Conservation (phyloP, 2,329 filamentous ascomycete genomes). For the Hymenoscyphus scutula region DNA sequence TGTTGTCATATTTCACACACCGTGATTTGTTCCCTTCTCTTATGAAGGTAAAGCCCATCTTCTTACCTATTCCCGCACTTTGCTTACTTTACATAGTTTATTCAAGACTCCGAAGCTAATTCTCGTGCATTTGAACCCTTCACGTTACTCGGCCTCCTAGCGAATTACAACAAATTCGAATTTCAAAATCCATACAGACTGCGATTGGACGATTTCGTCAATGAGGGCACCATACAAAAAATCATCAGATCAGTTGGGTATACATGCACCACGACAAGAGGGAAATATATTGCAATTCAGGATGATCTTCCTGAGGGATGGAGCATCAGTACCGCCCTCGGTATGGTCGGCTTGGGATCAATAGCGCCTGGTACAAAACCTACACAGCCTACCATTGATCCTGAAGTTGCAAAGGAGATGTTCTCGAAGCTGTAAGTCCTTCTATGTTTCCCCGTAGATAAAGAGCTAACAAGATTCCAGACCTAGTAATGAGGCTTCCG, state of each 20-base stretch:
- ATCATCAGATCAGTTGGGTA: constrained; percentile 74
- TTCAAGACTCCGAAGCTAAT: constrained; percentile 72
- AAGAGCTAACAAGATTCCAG: constrained; percentile 46
- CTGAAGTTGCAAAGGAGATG: constrained; percentile 77
- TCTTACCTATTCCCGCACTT: not conserved
- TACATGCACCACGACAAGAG: constrained; percentile 65
- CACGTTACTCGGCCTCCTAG: constrained; percentile 77
- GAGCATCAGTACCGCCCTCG: constrained; percentile 77
- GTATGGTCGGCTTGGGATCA: constrained; percentile 78
- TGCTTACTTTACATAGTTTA: constrained; percentile 53
- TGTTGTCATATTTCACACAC: constrained; percentile 93
- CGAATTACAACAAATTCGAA: constrained; percentile 99
- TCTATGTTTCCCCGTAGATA: not conserved
- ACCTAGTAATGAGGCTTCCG: constrained; percentile 73
- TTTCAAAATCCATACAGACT: constrained; percentile 95
- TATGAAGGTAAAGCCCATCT: constrained; percentile 70
- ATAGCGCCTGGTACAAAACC: constrained; percentile 68
- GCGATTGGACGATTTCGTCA: constrained; percentile 91
- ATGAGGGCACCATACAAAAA: constrained; percentile 80
- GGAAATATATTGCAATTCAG: constrained; percentile 79
- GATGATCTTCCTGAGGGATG: constrained; percentile 90
- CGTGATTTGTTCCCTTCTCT: constrained; percentile 89
- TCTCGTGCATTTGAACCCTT: constrained; percentile 70
- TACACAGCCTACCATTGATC: constrained; percentile 61
- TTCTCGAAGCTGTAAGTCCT: constrained; percentile 72